phyloP scores from a whole-genome alignment of 805 yeast genomes.

The Sungouiozyma intestinalis region DNA sequence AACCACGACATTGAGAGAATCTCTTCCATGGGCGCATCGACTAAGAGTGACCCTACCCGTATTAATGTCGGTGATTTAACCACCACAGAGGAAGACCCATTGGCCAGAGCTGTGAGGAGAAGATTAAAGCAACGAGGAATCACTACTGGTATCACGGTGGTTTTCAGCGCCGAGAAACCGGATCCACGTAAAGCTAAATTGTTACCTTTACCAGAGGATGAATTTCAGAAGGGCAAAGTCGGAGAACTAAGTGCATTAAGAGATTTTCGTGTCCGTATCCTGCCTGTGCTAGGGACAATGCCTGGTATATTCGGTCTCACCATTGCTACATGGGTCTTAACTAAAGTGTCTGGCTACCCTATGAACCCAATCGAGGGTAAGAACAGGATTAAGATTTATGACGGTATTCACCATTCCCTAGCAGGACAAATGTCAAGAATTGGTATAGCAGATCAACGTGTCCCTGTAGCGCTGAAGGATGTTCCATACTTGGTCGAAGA shows the following conservation, averaged over 20 bases:
- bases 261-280: constrained; percentile 85
- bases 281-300: constrained; percentile 94
- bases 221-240: constrained; percentile 47
- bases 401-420: constrained; percentile 67
- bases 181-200: constrained; percentile 87
- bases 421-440: constrained; percentile 82
- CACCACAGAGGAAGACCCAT: constrained; percentile 85
- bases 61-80: constrained; percentile 83
- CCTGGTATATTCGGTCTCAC: constrained; percentile 95
- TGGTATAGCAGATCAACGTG: constrained; percentile 60
- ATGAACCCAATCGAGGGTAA: constrained; percentile 87
- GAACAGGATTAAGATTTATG: constrained; percentile 76
- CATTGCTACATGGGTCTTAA: constrained; percentile 73
- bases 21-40: constrained; percentile 95
- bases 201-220: constrained; percentile 76
- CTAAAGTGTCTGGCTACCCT: constrained; percentile 77
- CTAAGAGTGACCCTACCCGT: constrained; percentile 91
- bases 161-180: constrained; percentile 92
- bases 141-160: constrained; percentile 65
- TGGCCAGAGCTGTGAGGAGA: constrained; percentile 79
- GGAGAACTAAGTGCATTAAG: constrained; percentile 78
- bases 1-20: constrained; percentile 54
- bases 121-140: constrained; percentile 75
- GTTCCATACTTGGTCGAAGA: constrained; percentile 82
- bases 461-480: constrained; percentile 65